These are phyloP conservation scores for Plenodomus tracheiphilus DNA, from an alignment of 2,329 filamentous ascomycete genomes.

Conservation along the genomic window DNA sequence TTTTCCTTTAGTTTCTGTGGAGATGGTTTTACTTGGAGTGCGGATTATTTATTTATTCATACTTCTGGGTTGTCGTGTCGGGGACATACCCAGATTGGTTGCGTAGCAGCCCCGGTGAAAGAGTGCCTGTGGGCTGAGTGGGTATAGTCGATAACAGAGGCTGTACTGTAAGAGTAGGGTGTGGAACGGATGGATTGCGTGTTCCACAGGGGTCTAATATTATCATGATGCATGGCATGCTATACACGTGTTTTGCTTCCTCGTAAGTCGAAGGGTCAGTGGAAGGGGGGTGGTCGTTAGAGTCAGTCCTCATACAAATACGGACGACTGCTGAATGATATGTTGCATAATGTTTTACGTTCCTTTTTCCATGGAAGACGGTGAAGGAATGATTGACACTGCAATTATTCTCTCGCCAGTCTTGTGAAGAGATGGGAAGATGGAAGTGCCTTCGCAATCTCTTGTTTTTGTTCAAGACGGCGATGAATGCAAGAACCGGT, in stretches of 20 bases:
- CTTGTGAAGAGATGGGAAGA: constrained; percentile 37
- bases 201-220: neutral
- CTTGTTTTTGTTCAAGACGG: constrained; percentile 36
- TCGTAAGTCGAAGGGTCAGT: no score
- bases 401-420: constrained; percentile 44
- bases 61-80: no score
- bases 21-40: neutral
- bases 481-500: neutral
- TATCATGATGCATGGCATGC: neutral
- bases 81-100: neutral
- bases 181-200: neutral
- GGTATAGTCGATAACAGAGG: neutral
- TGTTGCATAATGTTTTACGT: constrained; percentile 46
- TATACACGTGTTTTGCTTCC: no score
- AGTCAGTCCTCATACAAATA: no score
- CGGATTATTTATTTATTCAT: no score
- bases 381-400: constrained; percentile 45
- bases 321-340: neutral
- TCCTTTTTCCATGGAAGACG: constrained; percentile 32
- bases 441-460: constrained; percentile 24
- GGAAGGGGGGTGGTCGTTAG: no score
- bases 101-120: no score
- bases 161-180: neutral
- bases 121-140: neutral
- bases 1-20: neutral